phyloP scores from a whole-genome alignment of 2,329 filamentous ascomycete genomes.

The Gyromitra esculenta region DNA sequence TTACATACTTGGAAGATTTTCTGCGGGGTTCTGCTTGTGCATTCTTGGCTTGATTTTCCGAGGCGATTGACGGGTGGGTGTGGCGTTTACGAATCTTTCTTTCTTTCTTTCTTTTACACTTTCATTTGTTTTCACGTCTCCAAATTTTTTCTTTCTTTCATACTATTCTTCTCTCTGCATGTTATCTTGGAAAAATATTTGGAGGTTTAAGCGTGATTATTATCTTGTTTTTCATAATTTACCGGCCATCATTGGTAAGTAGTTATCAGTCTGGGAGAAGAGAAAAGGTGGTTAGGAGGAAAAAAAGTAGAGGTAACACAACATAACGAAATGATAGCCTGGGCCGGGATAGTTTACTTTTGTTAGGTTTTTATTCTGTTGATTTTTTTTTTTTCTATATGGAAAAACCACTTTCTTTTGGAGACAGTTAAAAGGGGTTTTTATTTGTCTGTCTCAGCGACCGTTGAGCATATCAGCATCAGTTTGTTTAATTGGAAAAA shows the following conservation, averaged over 20 bases:
- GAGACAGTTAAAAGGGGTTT: constrained; percentile 25
- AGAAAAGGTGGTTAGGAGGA: constrained; percentile 16
- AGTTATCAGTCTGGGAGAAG: constrained; percentile 26
- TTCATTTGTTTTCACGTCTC: constrained; percentile 46
- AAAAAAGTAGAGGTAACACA: constrained; percentile 43
- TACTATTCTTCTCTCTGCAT: constrained; percentile 35
- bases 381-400: constrained; percentile 33
- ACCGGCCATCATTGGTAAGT: constrained; percentile 12
- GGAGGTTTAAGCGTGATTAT: constrained; percentile 45
- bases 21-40: constrained; percentile 51
- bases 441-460: constrained; percentile 37
- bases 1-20: constrained; percentile 48
- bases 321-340: constrained; percentile 39
- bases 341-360: constrained; percentile 41
- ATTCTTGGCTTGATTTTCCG: constrained; percentile 49
- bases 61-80: constrained; percentile 51
- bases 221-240: constrained; percentile 46
- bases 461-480: constrained; percentile 30
- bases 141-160: constrained; percentile 9
- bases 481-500: constrained; percentile 48
- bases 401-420: constrained; percentile 32
- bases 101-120: constrained; percentile 40
- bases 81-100: constrained; percentile 53
- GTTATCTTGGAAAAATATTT: constrained; percentile 46
- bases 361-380: constrained; percentile 34